Evolutionary conservation across 352 stramenopile genomes (phyloP).

Genomic region (Hyphochytrium catenoides): DNA sequence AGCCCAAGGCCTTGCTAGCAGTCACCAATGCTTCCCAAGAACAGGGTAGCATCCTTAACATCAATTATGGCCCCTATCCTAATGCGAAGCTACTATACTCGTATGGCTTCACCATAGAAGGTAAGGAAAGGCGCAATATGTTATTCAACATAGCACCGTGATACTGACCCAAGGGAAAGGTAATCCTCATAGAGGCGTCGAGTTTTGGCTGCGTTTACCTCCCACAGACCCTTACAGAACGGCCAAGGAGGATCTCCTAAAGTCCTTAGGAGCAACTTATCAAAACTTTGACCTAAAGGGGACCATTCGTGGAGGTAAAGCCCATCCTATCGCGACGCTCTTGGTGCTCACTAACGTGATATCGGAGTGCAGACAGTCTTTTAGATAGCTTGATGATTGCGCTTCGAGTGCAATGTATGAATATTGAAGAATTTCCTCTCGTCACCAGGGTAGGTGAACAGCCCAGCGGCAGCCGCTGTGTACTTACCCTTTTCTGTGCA

Average conservation of each 20-base stretch:
- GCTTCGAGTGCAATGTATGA: too few relatives aligned
- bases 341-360: too few relatives aligned
- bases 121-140: neutral
- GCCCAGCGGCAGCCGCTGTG: too few relatives aligned
- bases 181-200: constrained; percentile 19
- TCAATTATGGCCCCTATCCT: constrained; percentile 41
- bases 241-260: constrained; percentile 31
- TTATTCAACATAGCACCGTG: neutral
- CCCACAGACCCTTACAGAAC: constrained; percentile 20
- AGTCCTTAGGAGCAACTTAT: too few relatives aligned
- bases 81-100: constrained; percentile 53
- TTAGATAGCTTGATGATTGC: too few relatives aligned
- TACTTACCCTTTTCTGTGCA: too few relatives aligned
- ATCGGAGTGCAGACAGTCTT: too few relatives aligned
- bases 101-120: constrained; percentile 26
- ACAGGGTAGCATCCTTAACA: constrained; percentile 15
- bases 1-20: constrained; percentile 3
- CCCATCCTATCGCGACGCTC: too few relatives aligned
- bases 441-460: too few relatives aligned
- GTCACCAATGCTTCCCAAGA: constrained; percentile 10
- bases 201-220: constrained; percentile 44
- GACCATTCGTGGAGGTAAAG: too few relatives aligned
- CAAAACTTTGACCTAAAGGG: too few relatives aligned
- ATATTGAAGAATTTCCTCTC: too few relatives aligned
- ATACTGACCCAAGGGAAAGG: neutral